Base-by-base conservation (phyloP, 2,329 filamentous ascomycete genomes). In the Aspergillus cejpii region DNA sequence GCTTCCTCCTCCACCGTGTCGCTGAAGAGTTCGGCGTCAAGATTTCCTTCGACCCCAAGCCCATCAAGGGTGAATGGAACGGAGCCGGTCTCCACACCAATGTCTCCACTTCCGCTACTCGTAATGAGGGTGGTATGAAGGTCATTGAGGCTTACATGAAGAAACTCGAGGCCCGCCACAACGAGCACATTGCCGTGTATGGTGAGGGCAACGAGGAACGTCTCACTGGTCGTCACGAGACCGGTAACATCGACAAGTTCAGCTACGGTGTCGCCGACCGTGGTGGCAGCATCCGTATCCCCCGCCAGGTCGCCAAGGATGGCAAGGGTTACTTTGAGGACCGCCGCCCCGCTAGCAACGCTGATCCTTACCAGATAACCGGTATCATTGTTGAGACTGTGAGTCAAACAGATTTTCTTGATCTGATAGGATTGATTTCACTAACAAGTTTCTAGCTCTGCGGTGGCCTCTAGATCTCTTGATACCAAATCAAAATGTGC, bases 301-400 rank as follows among this genome's bases (percentile, higher is more conserved):
- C 90, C 60, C 84, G 89, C 61, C 82, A 88, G 61, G 81, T 79
- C 59, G 89, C 85, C 39, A 83, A 85, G 66, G 87, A 94, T 71
- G 88, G 88, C 70, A 92, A 85, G 74, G 90, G 90, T 54, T 96
- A 96, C 80, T 95, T 96, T 56, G 89, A 96, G 71, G 84, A 89
- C 55, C 79, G 85, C 65, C 80, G 84, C 53, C 84, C 84, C 46
- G 89, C 89, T 45, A 91, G 85, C 64, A 94, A 92, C 70, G 87
- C 82, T 53, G 86, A 90, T 70, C 87, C 87, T 49, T 92, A 94
- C 74, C 85, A 88, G 71, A 87, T 83, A 62, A 83, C 86, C 51
- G 85, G 83, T 70, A 86, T 88, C 62, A 82, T 90, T 51, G 84
- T 87, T 67, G 84, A 88, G 71, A 87, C 84, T 57, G 69, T 74